Percentiles rank a stretch among this genome's conserved stretches.
phyloP scores from a whole-genome alignment of 1,139 yeast species.

The Blastobotrys ciferrii region DNA sequence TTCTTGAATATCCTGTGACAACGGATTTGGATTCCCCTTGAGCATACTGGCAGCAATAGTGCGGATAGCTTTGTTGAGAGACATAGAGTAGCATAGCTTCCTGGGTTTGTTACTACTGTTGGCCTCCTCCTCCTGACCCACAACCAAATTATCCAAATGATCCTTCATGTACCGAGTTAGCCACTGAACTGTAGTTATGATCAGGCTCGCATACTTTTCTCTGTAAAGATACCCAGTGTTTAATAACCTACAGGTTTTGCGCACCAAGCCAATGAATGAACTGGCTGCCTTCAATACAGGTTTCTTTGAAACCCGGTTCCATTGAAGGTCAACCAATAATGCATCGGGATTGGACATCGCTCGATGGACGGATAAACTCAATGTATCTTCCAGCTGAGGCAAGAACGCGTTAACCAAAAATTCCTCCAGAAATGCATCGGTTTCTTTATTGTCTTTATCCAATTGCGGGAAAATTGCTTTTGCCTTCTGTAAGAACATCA shows the following conservation, averaged over 20 bases:
- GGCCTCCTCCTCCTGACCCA: conserved; percentile 21
- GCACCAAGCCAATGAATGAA: conserved; percentile 31
- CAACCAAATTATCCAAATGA: conserved; percentile 24
- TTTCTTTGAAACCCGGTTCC: conserved; percentile 33
- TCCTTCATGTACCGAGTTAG: conserved; percentile 21
- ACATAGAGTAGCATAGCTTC: conserved; percentile 10
- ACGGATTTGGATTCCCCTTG: conserved; percentile 9
- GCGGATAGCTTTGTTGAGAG: conserved; percentile 15
- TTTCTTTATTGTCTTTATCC: conserved; percentile 22
- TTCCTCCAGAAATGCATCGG: conserved; percentile 51
- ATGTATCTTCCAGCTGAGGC: conserved; percentile 59
- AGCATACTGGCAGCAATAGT: conserved; percentile 11
- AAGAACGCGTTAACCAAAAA: conserved; percentile 66
- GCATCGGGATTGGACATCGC: conserved; percentile 29
- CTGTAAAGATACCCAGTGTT: conserved; percentile 37
- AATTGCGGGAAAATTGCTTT: conserved; percentile 38
- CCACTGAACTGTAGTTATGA: conserved; percentile 31
- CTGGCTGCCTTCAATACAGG: conserved; percentile 35
- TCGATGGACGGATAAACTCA: conserved; percentile 43
- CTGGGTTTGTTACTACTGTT: conserved; percentile 11
- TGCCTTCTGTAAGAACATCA: conserved; percentile 55
- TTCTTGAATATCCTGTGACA: conserved; percentile 17
- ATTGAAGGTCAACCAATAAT: conserved; percentile 30
- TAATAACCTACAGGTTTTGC: conserved; percentile 33
- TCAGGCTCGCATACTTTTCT: conserved; percentile 36